These are phyloP conservation scores for Cyclotella choctawhatcheeana DNA, from an alignment of 108 stramenopile genomes.

Conservation along the genomic window DNA sequence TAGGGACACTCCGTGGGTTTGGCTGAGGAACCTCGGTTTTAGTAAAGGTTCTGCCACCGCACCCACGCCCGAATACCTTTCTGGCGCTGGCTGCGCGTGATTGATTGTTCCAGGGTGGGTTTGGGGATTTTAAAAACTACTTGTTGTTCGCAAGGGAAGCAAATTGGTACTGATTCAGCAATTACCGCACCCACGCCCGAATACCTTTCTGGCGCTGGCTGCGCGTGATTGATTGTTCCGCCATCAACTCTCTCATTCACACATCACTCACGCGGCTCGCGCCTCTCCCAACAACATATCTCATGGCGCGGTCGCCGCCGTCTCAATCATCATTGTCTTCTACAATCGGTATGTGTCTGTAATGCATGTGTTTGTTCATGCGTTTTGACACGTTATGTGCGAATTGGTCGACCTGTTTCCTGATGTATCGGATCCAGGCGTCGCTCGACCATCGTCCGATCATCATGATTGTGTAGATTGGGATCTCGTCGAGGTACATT, in stretches of 20 bases:
- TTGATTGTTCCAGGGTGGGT: background rate
- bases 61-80: background rate
- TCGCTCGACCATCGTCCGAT: conserved; percentile 36
- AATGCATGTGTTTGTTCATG: conserved; percentile 1
- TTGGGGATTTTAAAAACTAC: too few species aligned
- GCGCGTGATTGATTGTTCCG: background rate
- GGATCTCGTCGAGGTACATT: conserved; percentile 21
- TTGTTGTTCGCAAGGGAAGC: too few species aligned
- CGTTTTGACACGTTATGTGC: background rate
- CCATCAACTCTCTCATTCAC: background rate
- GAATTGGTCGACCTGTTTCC: conserved; percentile 36
- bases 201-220: background rate
- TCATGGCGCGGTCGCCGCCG: background rate
- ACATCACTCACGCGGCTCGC: background rate
- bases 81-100: background rate
- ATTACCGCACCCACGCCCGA: too few species aligned
- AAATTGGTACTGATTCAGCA: too few species aligned
- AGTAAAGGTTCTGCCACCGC: background rate
- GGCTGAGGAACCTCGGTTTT: background rate
- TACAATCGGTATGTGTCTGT: background rate
- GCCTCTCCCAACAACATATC: background rate
- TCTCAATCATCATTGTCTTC: background rate
- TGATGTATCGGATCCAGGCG: conserved; percentile 24
- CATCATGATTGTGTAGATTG: conserved; percentile 31
- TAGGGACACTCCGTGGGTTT: background rate